phyloP scores from a whole-genome alignment of 2,329 filamentous ascomycete species.

The Claviceps arundinis region DNA sequence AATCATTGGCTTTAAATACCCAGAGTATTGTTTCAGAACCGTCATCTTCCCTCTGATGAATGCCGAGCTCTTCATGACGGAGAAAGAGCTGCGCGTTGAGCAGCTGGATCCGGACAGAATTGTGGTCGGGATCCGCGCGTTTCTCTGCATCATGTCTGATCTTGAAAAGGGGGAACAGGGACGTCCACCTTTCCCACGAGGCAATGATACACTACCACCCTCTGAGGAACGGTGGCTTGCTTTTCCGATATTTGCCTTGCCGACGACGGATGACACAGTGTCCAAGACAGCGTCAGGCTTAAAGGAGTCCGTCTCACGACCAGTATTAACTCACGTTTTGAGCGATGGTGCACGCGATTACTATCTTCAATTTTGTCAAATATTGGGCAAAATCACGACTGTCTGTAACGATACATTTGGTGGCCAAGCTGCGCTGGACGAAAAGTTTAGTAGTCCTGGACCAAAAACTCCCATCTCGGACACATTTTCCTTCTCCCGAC shows the following conservation, averaged over 20 bases:
- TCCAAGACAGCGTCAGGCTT: slow-evolving; percentile 14
- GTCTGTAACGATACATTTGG: slow-evolving; percentile 96
- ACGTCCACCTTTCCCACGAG: slow-evolving; percentile 70
- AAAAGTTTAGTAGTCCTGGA: slow-evolving; percentile 77
- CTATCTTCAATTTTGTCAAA: slow-evolving; percentile 85
- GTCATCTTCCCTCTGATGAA: slow-evolving; percentile 95
- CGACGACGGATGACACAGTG: slow-evolving; percentile 15
- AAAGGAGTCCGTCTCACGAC: slow-evolving; percentile 53
- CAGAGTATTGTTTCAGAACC: slow-evolving; percentile 81
- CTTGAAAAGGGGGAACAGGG: slow-evolving; percentile 71
- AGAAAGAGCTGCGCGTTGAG: slow-evolving; percentile 72
- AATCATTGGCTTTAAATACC: slow-evolving; percentile 85
- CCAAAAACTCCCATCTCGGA: slow-evolving; percentile 93
- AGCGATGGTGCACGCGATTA: slow-evolving; percentile 70
- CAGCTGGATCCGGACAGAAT: slow-evolving; percentile 92
- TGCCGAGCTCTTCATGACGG: slow-evolving; percentile 68
- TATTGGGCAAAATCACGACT: slow-evolving; percentile 88
- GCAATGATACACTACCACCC: slow-evolving; percentile 31
- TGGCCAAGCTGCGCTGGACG: slow-evolving; percentile 85
- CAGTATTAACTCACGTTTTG: slow-evolving; percentile 48
- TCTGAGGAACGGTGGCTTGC: slow-evolving; percentile 30
- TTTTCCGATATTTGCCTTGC: slow-evolving; percentile 35
- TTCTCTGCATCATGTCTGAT: slow-evolving; percentile 85
- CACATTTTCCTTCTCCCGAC: slow-evolving; percentile 78
- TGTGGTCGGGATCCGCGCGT: slow-evolving; percentile 92